Conservation (phyloP, 176 grass and related monocot genomes). For the Musa itinerans region DNA sequence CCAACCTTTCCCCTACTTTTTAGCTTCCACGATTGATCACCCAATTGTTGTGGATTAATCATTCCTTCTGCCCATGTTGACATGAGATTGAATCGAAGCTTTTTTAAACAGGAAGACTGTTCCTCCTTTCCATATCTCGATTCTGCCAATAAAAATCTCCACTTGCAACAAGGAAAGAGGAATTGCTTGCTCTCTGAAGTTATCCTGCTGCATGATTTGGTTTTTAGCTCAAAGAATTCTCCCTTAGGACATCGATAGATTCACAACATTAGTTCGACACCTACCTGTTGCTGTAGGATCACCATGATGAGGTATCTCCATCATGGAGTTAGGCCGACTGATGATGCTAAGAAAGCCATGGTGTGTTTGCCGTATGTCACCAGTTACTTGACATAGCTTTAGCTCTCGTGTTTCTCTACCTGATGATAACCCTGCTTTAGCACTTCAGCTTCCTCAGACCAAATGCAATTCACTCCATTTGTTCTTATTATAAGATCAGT, state of each 20-base stretch:
- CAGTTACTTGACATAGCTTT: background rate
- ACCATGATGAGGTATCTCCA: background rate
- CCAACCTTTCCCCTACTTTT: background rate
- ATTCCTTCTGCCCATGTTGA: background rate
- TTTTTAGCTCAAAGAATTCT: background rate
- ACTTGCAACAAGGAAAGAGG: background rate
- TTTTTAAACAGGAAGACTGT: background rate
- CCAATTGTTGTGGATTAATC: background rate
- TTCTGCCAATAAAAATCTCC: background rate
- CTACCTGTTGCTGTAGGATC: background rate
- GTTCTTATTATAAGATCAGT: too few relatives aligned
- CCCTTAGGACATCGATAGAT: background rate
- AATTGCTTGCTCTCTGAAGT: background rate
- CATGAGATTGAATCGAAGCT: slow-evolving; percentile 2
- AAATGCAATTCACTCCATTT: too few relatives aligned
- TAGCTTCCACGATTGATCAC: background rate
- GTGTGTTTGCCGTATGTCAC: background rate
- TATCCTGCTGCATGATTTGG: background rate
- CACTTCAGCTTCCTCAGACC: too few relatives aligned
- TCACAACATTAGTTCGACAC: background rate
- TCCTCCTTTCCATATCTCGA: slow-evolving; percentile 3
- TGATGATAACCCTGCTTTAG: too few relatives aligned
- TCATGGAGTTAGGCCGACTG: slow-evolving; percentile 13
- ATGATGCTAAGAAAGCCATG: slow-evolving; percentile 4
- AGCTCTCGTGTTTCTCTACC: too few relatives aligned